phyloP scores from a whole-genome alignment of 257 asterid species.

The Apocynum venetum region DNA sequence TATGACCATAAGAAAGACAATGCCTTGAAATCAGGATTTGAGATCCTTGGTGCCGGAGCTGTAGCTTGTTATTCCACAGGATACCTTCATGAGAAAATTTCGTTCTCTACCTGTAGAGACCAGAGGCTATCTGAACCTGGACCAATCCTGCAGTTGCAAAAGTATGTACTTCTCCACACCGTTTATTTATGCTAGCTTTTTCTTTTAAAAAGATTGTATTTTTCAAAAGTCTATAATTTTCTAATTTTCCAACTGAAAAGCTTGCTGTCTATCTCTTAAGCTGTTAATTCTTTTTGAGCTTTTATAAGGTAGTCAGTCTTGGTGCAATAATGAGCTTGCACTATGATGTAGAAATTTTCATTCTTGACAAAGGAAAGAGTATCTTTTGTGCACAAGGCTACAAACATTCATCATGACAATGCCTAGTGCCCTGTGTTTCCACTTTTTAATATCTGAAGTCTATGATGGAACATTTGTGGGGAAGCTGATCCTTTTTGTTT shows the following conservation, averaged over 20 bases:
- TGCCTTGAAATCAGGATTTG: constrained; percentile 52
- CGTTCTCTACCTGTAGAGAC: constrained; percentile 43
- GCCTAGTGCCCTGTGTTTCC: not conserved
- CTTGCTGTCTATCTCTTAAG: not conserved
- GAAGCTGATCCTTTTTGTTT: not conserved
- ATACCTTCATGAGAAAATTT: constrained; percentile 28
- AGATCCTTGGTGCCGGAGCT: constrained; percentile 78
- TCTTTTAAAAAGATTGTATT: not conserved
- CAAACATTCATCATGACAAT: not conserved
- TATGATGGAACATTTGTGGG: not conserved
- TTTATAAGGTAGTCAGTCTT: not conserved
- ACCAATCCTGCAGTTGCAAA: constrained; percentile 58
- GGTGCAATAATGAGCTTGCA: not conserved
- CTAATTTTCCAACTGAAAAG: not conserved
- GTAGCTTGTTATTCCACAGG: constrained; percentile 66
- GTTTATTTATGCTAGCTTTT: not conserved
- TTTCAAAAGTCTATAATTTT: not conserved
- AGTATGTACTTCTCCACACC: constrained; percentile 29
- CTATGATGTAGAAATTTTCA: not conserved
- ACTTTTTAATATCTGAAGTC: not conserved
- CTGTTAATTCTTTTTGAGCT: not conserved
- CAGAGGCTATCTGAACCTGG: constrained; percentile 37
- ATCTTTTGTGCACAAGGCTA: not conserved
- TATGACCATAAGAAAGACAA: constrained; percentile 41
- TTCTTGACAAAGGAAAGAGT: not conserved